Conservation (phyloP, 805 yeast genomes). For the Pichia cabralensis region DNA sequence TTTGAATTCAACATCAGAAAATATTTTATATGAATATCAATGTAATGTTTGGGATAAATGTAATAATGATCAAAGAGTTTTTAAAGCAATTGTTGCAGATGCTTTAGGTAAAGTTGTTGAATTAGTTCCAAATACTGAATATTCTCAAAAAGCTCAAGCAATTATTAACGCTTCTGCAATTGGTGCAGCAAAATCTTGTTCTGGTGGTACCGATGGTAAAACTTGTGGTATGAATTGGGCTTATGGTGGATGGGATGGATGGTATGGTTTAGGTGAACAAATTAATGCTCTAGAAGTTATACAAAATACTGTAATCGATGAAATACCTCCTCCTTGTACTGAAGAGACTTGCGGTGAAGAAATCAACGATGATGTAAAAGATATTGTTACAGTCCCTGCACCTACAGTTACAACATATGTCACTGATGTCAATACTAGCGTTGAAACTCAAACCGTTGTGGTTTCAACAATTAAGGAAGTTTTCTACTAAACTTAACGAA, state of each 20-base stretch:
- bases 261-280: conserved; percentile 72
- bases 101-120: conserved; percentile 13
- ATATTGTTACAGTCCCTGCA: conserved; percentile 1
- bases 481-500: conserved; percentile 6
- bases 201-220: conserved; percentile 64
- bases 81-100: conserved; percentile 33
- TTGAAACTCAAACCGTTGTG: conserved; percentile 1
- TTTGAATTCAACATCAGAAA: conserved; percentile 14
- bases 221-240: conserved; percentile 73
- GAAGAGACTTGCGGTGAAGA: conserved; percentile 6
- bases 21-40: conserved; percentile 48
- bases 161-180: conserved; percentile 33
- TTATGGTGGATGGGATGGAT: conserved; percentile 47
- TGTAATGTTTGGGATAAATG: conserved; percentile 45
- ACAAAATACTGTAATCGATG: conserved; percentile 39
- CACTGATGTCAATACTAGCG: conserved; percentile 4
- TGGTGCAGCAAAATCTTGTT: conserved; percentile 67
- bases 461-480: conserved; percentile 1
- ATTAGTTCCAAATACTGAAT: conserved; percentile 35
- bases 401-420: conserved; percentile 3
- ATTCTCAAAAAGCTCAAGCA: conserved; percentile 29
- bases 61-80: conserved; percentile 70
- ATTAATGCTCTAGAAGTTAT: conserved; percentile 63
- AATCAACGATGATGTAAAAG: conserved; percentile 1
- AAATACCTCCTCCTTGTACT: conserved; percentile 5